These are phyloP conservation scores for Backusella morwellensis DNA, from an alignment of 192 early-diverging fungal genomes.

Conservation along the genomic window DNA sequence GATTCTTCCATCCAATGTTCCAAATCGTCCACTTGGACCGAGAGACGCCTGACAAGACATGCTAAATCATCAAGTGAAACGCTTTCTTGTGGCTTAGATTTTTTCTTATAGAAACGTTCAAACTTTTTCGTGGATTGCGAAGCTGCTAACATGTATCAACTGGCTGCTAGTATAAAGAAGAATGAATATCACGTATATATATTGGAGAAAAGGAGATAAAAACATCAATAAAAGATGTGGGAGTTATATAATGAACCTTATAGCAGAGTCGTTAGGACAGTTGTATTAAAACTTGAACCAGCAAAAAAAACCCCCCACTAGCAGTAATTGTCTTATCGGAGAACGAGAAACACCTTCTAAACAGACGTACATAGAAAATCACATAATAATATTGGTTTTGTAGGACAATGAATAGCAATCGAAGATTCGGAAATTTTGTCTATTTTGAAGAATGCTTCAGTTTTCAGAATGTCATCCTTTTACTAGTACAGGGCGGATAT, in stretches of 20 bases:
- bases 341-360: background rate
- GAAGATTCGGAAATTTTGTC: background rate
- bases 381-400: background rate
- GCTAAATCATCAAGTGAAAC: constrained; percentile 10
- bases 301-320: background rate
- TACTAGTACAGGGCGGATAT: background rate
- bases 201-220: background rate
- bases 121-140: background rate
- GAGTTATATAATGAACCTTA: background rate
- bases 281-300: background rate
- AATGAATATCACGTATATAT: background rate
- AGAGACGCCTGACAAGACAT: constrained; percentile 2
- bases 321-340: background rate
- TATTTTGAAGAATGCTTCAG: background rate
- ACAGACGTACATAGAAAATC: background rate
- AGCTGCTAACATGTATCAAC: background rate
- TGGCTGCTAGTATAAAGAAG: background rate
- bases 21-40: constrained; percentile 9
- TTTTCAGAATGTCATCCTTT: background rate
- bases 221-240: background rate
- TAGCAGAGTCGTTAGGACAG: background rate
- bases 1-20: constrained; percentile 5
- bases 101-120: constrained; percentile 1
- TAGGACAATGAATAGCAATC: background rate
- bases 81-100: background rate